These are phyloP conservation scores for Ceratobasidium sp. DNA, from an alignment of 1,284 basidiomycete species.

Conservation along the genomic window DNA sequence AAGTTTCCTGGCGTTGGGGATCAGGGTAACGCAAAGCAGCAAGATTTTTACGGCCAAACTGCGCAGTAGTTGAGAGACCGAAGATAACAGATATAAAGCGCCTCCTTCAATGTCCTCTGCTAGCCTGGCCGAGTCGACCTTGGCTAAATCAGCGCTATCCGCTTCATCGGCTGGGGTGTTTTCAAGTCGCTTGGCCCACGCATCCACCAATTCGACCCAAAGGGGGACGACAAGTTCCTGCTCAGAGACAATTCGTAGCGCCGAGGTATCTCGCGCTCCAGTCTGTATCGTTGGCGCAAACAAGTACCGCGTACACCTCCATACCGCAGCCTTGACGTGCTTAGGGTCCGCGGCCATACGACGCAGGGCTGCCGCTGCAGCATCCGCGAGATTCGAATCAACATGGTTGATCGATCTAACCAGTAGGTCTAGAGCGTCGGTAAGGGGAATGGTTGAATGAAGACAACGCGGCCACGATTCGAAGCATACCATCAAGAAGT, in stretches of 20 bases:
- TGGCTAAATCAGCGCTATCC: conserved; percentile 46
- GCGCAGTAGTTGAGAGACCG: conserved; percentile 66
- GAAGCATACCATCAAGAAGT: conserved; percentile 82
- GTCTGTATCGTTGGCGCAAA: conserved; percentile 77
- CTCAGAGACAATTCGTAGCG: conserved; percentile 70
- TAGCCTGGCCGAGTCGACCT: conserved; percentile 52
- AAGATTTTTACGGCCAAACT: conserved; percentile 71
- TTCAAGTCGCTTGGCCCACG: conserved; percentile 68
- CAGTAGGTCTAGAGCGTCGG: conserved; percentile 82
- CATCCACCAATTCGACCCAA: conserved; percentile 81
- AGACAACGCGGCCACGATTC: conserved; percentile 89
- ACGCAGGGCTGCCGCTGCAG: conserved; percentile 76
- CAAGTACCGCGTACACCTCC: conserved; percentile 79
- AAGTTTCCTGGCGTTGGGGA: conserved; percentile 56
- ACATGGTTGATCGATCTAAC: conserved; percentile 86
- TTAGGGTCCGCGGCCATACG: conserved; percentile 77
- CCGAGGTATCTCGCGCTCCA: conserved; percentile 69
- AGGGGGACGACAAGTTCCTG: conserved; percentile 70
- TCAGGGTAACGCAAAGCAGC: conserved; percentile 51
- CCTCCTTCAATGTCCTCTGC: conserved; percentile 74
- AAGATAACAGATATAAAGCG: conserved; percentile 83
- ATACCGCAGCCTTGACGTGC: conserved; percentile 73
- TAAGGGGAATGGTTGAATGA: conserved; percentile 64
- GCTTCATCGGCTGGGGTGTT: conserved; percentile 55
- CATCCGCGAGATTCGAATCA: conserved; percentile 79